Conservation (phyloP, 2,329 filamentous ascomycete genomes). For the Incumbomyces lentus region DNA sequence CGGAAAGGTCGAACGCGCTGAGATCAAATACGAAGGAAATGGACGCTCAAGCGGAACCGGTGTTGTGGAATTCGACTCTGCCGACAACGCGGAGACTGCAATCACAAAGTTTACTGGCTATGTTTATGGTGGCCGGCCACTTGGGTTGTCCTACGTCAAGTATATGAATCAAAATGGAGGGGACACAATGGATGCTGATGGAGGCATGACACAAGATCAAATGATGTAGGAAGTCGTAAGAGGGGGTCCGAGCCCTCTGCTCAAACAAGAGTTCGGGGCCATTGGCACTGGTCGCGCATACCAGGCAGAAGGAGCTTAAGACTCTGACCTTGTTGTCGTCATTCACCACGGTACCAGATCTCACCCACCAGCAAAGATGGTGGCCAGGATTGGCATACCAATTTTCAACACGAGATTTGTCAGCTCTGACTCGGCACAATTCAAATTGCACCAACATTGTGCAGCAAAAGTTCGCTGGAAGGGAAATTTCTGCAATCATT, state of each 20-base stretch:
- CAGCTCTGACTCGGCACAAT: too few relatives aligned
- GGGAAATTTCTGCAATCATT: too few relatives aligned
- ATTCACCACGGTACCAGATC: too few relatives aligned
- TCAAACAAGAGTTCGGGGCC: neutral
- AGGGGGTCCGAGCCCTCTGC: neutral
- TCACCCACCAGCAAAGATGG: too few relatives aligned
- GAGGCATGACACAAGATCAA: conserved; percentile 85
- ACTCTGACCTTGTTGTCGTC: neutral
- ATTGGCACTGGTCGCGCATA: neutral
- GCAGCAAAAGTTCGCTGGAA: too few relatives aligned
- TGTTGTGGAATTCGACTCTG: conserved; percentile 83
- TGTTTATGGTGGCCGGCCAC: conserved; percentile 88
- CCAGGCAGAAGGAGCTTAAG: neutral
- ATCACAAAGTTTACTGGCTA: conserved; percentile 97
- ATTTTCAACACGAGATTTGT: too few relatives aligned
- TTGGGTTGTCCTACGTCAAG: conserved; percentile 88
- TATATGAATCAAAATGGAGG: conserved; percentile 61
- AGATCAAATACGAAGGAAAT: conserved; percentile 97
- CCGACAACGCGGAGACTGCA: conserved; percentile 78
- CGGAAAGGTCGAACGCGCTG: conserved; percentile 94
- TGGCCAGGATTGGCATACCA: too few relatives aligned
- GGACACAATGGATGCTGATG: conserved; percentile 66
- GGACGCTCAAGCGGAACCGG: conserved; percentile 89
- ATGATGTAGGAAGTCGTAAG: conserved; percentile 59
- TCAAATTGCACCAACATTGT: too few relatives aligned